Evolutionary conservation across 305 asterid genomes (phyloP).

Genomic region (Ajuga reptans): DNA sequence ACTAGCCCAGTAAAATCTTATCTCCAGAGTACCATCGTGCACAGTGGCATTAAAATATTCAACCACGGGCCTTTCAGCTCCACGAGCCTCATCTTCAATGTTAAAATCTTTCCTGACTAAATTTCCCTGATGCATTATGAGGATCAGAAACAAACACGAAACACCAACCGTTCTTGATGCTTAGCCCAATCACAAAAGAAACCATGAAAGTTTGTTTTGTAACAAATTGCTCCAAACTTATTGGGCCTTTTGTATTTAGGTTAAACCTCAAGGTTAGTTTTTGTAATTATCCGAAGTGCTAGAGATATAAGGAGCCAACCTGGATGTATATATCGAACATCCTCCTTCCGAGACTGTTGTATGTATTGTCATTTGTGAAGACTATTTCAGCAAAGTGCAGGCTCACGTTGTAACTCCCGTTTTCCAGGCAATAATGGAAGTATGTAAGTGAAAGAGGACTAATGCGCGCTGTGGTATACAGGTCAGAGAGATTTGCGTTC

Average conservation of each 20-base stretch:
- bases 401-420: conserved; percentile 59
- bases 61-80: conserved; percentile 47
- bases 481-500: conserved; percentile 40
- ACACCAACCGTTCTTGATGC: background rate
- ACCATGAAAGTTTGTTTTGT: background rate
- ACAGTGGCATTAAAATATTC: conserved; percentile 47
- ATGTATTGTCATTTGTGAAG: conserved; percentile 55
- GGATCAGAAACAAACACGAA: conserved; percentile 14
- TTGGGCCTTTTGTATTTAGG: background rate
- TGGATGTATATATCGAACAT: conserved; percentile 64
- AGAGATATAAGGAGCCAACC: conserved; percentile 33
- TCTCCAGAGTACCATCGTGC: conserved; percentile 47
- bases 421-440: conserved; percentile 66
- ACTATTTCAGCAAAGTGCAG: conserved; percentile 70
- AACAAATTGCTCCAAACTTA: background rate
- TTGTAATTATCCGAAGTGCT: background rate
- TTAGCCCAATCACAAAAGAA: background rate
- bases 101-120: conserved; percentile 49
- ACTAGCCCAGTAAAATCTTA: conserved; percentile 70
- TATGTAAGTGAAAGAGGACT: conserved; percentile 74
- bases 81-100: conserved; percentile 60
- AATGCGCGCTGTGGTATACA: conserved; percentile 62
- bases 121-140: conserved; percentile 39
- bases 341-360: conserved; percentile 57
- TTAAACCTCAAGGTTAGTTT: background rate